phyloP scores from a whole-genome alignment of 1,284 basidiomycete species.

The Tilletia setariae region DNA sequence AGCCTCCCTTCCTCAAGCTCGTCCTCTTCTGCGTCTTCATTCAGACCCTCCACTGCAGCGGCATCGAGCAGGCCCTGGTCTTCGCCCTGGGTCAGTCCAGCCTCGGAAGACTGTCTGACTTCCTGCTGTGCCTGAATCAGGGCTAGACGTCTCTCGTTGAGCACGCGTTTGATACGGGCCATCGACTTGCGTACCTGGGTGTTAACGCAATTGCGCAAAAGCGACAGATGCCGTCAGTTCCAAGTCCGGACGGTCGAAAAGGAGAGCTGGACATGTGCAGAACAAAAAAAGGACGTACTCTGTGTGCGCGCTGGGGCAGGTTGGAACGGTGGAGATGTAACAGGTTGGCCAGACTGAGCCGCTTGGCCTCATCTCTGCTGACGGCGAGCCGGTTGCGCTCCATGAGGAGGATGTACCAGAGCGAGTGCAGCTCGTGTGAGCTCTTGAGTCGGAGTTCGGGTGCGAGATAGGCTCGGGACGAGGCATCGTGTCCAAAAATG shows the following conservation, averaged over 20 bases:
- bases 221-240: conserved; percentile 40
- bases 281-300: conserved; percentile 31
- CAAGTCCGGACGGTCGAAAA: neutral
- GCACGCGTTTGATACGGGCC: conserved; percentile 88
- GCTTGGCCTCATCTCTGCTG: conserved; percentile 41
- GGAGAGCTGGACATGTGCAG: no score
- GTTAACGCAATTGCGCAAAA: neutral
- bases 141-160: conserved; percentile 85
- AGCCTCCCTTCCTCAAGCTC: neutral
- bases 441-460: conserved; percentile 48
- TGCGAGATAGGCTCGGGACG: conserved; percentile 42
- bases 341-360: conserved; percentile 34
- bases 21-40: neutral
- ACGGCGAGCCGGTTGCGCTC: conserved; percentile 49
- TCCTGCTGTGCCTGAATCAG: conserved; percentile 66
- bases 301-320: conserved; percentile 37
- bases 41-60: neutral
- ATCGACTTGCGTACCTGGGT: conserved; percentile 86
- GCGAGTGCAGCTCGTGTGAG: conserved; percentile 46
- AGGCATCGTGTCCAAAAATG: conserved; percentile 31
- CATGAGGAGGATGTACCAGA: conserved; percentile 51
- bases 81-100: neutral
- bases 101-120: conserved; percentile 22
- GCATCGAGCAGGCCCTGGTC: neutral
- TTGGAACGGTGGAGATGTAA: conserved; percentile 38